A percentile compares a stretch with the other conserved stretches of the same genome.
These are phyloP conservation scores for Chlamydomonas incerta DNA, from an alignment of 139 green algal genomes.

Conservation along the genomic window DNA sequence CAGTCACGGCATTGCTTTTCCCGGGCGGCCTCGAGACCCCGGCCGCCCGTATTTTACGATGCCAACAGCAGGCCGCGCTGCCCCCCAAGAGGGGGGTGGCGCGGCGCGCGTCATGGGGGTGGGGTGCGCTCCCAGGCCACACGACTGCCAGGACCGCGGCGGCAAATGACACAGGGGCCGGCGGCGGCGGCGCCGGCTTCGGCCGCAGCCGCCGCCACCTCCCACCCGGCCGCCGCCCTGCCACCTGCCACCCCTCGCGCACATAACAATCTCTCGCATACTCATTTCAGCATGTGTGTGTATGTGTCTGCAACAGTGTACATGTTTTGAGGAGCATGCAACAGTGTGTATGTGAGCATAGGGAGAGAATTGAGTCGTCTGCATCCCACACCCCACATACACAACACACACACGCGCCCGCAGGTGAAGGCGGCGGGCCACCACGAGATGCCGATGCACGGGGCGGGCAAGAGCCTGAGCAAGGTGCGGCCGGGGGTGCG, in stretches of 20 bases:
- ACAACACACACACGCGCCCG: too few species aligned
- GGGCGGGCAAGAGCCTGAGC: slow-evolving; percentile 32
- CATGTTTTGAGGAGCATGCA: too few species aligned
- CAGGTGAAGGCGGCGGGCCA: slow-evolving; percentile 48
- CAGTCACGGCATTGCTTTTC: slow-evolving; percentile 28
- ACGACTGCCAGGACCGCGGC: neutral
- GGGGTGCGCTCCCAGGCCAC: neutral
- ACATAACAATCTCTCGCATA: too few species aligned
- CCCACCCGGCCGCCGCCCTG: too few species aligned
- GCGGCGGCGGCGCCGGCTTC: too few species aligned
- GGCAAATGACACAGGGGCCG: too few species aligned
- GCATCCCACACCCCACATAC: too few species aligned
- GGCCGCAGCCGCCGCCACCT: neutral
- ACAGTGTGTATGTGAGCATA: too few species aligned
- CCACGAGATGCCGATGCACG: slow-evolving; percentile 39
- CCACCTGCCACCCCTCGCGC: too few species aligned
- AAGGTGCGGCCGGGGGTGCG: neutral
- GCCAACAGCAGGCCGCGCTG: neutral
- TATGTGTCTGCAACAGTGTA: too few species aligned
- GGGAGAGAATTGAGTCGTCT: too few species aligned
- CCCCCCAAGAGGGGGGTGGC: neutral
- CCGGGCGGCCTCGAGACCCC: neutral
- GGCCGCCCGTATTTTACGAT: slow-evolving; percentile 42
- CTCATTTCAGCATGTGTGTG: too few species aligned
- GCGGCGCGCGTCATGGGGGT: neutral